Evolutionary conservation across 352 stramenopile genomes (phyloP), one percentile per base, ranked within the genome.

Genomic region (Peronospora tabacina): DNA sequence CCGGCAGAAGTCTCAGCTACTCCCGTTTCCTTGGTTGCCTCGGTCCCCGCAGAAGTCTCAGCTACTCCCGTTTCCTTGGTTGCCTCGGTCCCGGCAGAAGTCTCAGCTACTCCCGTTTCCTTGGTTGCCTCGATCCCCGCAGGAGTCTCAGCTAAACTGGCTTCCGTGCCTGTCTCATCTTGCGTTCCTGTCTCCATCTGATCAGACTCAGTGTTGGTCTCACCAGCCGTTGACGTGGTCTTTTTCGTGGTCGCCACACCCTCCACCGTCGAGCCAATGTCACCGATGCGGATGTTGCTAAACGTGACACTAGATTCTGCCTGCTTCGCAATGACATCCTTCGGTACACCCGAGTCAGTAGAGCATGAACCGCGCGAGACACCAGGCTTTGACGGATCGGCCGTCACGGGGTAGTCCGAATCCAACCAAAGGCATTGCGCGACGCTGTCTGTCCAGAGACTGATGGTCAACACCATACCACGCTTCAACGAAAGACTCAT

Each of bases 391-490:
- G 43, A 61, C 6, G 66, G 29, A 36, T 63, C 61, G 39, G 61
- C 58, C 11, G 47, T 46, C 26, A 62, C 28, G 0, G 74, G 74
- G 47, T 82, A 84, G 44, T 49, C 57, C 38, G 59, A 74, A 63
- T 88, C 74, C 8, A 88, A 64, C 77, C 77, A 88, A 38, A 82
- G 48, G 26, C 61, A 76, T 9, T 86, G 35, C 8, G 68, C 70
- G 2, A 52, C 66, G 48, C 73, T 46, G 55, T 88, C 77, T 0
- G 66, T 67, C 77, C 77, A 88, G 22, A 85, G 48, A 45, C 74
- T 86, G 54, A 88, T 82, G 9, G 72, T 69, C 30, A 86, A 53
- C 28, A 85, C 72, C 52, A 88, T 61, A 16, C 74, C 76, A 15
- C 60, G 58, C 35, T 64, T 54, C 44, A 88, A 64, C 11, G 68